Base-by-base conservation (phyloP, 768 basidiomycete genomes). In the Psilocybe subaeruginosa region DNA sequence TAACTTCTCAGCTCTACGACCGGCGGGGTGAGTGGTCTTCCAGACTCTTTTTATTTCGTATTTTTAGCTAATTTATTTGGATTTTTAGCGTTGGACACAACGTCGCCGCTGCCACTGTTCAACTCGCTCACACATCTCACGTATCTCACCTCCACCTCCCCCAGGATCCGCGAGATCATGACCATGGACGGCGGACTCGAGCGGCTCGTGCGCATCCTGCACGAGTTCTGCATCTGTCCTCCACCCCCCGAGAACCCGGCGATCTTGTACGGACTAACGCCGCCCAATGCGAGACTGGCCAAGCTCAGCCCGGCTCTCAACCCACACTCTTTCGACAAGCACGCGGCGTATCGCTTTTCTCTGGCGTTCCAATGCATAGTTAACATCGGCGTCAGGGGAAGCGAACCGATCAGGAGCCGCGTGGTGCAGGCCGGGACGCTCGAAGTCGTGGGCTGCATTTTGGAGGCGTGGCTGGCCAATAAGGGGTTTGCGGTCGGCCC, bases 101-200 rank as follows among this genome's bases (percentile, higher is more conserved):
- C 82, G 4, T 80, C 82, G 27, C 70, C 78, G 11, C 69, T 81
- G 63, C 76, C 77, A 39, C 68, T 76, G 47, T 73, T 64, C 56
- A 64, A 64, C 43, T 64, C 96, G 43, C 88, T 98, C 55, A 95
- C 93, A 31, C 95, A 97, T 78, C 90, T 98, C 58, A 92, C 92
- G 53, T 96, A 97, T 77, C 90, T 99, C 65, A 99, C 97, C 7
- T 95, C 94, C 0, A 98, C 97, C 5, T 97, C 96, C 0, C 96
- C 97, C 1, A 88, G 95, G 57, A 99, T 99, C 77, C 90, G 97
- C 60, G 97, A 99, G 77, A 98, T 97, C 68, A 92, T 99, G 85
- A 97, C 95, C 30, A 89, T 92, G 84, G 97, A 99, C 70, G 97
- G 97, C 50, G 97, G 97, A 1, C 87, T 99, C 16, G 97, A 99